A percentile compares a stretch with the other conserved stretches of the same genome.
Conservation (phyloP, 2,329 filamentous ascomycete species). For the Neurospora sp. region DNA sequence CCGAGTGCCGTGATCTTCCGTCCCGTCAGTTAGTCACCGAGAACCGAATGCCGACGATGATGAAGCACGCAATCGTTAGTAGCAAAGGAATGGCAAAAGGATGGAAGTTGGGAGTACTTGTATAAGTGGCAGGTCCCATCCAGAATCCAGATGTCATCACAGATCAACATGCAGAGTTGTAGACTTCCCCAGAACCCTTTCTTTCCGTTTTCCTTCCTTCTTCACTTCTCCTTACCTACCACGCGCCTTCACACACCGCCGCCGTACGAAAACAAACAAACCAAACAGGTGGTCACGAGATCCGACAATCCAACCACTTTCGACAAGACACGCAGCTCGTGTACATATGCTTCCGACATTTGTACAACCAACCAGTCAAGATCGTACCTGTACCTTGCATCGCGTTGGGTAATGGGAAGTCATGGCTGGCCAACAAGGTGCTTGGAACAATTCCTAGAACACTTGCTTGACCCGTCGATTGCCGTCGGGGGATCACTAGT, state of each 20-base stretch:
- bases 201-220: background rate
- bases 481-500: background rate
- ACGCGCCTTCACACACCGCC: background rate
- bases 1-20: background rate
- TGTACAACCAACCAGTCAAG: background rate
- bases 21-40: background rate
- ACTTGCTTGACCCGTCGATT: background rate
- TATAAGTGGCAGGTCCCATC: background rate
- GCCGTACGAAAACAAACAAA: background rate
- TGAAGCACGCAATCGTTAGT: background rate
- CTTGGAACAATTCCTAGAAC: background rate
- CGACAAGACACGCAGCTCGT: background rate
- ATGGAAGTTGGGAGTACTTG: background rate
- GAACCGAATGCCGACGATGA: background rate
- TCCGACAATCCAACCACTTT: background rate
- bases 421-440: background rate
- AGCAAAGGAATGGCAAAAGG: background rate
- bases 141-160: background rate
- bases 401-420: background rate
- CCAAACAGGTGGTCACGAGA: background rate
- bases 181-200: no score
- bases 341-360: background rate
- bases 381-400: background rate
- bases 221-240: background rate
- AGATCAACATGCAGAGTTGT: background rate